phyloP scores from a whole-genome alignment of 2,329 filamentous ascomycete genomes.

The Ophiocordyceps camponoti-floridani region DNA sequence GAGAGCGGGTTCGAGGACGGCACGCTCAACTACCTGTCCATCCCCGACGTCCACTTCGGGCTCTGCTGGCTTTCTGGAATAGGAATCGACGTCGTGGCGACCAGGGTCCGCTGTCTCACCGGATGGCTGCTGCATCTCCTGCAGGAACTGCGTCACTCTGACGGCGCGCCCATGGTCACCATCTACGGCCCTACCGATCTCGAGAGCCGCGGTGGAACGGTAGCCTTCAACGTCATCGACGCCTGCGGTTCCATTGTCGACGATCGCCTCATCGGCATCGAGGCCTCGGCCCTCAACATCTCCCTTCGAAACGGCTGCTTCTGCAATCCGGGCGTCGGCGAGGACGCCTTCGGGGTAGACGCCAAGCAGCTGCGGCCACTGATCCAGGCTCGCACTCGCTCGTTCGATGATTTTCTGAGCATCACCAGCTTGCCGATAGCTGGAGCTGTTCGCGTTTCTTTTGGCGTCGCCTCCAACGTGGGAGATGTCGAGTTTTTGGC shows the following conservation, averaged over 20 bases:
- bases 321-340: constrained; percentile 22
- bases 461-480: constrained; percentile 17
- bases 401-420: constrained; percentile 6
- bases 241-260: constrained; percentile 13
- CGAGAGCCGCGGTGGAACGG: constrained; percentile 15
- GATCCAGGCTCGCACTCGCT: not conserved
- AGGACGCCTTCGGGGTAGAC: constrained; percentile 14
- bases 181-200: constrained; percentile 16
- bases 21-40: constrained; percentile 19
- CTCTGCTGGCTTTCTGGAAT: constrained; percentile 16
- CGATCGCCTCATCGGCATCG: constrained; percentile 16
- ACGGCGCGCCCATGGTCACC: constrained; percentile 13
- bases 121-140: constrained; percentile 16
- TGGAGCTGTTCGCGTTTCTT: constrained; percentile 19
- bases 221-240: constrained; percentile 21
- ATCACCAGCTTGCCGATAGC: constrained; percentile 5
- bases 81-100: constrained; percentile 10
- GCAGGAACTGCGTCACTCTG: constrained; percentile 11
- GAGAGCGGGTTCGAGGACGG: constrained; percentile 21
- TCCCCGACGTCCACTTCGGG: constrained; percentile 18
- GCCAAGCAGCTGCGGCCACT: not conserved
- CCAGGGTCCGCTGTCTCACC: constrained; percentile 17
- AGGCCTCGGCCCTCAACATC: constrained; percentile 14
- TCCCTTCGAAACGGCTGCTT: constrained; percentile 23
- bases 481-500: constrained; percentile 18